phyloP scores from a whole-genome alignment of 805 yeast genomes.

The Ogataea populi-albae region DNA sequence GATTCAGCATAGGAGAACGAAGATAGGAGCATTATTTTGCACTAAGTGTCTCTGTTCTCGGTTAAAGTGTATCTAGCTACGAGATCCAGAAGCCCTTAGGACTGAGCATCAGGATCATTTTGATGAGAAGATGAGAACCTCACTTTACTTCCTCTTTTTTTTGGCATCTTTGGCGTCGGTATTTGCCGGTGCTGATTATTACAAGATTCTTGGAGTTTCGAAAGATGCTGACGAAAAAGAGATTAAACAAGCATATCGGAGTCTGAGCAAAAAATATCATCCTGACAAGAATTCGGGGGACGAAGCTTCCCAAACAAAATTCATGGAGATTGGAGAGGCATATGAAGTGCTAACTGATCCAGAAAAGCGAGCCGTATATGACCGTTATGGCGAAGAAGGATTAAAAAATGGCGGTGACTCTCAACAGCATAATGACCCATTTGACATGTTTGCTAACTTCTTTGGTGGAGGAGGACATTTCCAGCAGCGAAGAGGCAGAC shows the following conservation, averaged over 20 bases:
- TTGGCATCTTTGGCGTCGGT: too few species aligned
- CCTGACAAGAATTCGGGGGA: constrained; percentile 91
- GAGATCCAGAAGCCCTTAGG: too few species aligned
- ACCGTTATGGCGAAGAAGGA: constrained; percentile 75
- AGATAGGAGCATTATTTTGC: too few species aligned
- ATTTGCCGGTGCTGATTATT: constrained; percentile 40
- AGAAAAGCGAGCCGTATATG: constrained; percentile 67
- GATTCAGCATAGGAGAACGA: too few species aligned
- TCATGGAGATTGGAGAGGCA: constrained; percentile 90
- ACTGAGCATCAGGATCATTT: too few species aligned
- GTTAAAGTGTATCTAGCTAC: too few species aligned
- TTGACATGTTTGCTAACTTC: constrained; percentile 62
- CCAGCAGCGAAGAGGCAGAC: constrained; percentile 39
- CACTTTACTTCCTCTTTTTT: too few species aligned
- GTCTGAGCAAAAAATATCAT: constrained; percentile 79
- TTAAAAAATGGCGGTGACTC: constrained; percentile 57
- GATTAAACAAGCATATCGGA: constrained; percentile 81
- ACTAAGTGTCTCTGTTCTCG: too few species aligned
- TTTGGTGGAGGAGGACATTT: constrained; percentile 41
- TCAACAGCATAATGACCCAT: constrained; percentile 32
- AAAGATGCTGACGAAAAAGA: constrained; percentile 72
- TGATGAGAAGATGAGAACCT: too few species aligned
- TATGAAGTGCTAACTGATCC: constrained; percentile 78
- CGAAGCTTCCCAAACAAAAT: constrained; percentile 79
- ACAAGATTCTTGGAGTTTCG: constrained; percentile 62